Base-by-base conservation (phyloP, 129 eudicot species). In the Escallonia herrerae region DNA sequence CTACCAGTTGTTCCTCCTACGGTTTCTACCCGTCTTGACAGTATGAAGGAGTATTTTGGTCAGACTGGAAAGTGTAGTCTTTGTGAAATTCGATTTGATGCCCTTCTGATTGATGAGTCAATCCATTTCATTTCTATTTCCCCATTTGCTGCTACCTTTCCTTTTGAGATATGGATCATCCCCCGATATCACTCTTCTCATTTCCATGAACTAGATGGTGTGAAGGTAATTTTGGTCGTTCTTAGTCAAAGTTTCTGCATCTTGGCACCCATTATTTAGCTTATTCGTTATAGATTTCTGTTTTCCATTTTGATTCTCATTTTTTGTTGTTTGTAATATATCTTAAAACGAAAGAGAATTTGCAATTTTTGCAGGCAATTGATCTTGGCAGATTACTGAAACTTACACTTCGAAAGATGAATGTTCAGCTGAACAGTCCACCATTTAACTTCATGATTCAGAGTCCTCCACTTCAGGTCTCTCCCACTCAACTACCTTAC, bases 391-490 rank as follows among this genome's bases (percentile, higher is more conserved):
- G 87, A 43, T 51, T 84, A 66, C 83, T 94, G 67, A 94, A 89
- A 70, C 88, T 89, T 62, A 78, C 80, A 57, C 95, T 94, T 53
- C 74, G 40, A 70, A 94, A 89, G 81, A 70, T 94, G 69, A 74
- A 90, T 8, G 38, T 62, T 52, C 96, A 94, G 79, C 75, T 94
- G 83, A 89, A 89, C 71, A 77, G 89, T 60, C 96, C 96, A n/a
- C 99, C 99, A n/a, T 89, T 72, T 66, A 94, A 94, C 69, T 77
- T 81, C 45, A 84, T 89, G 99, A 82, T 94, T 62, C 99, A 89
- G 69, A 78, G 85, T n/a, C 75, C 93, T 63, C 95, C 99, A 40
- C 73, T 89, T 63, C 73, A 74, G 52, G 60, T 67, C 37, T 67
- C 69, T 43, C 60, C 86, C 33, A 63, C 87, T 9, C 62, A 84